Base-by-base conservation (phyloP, 768 basidiomycete genomes). In the Tylopilus plumbeoviolaceoides region DNA sequence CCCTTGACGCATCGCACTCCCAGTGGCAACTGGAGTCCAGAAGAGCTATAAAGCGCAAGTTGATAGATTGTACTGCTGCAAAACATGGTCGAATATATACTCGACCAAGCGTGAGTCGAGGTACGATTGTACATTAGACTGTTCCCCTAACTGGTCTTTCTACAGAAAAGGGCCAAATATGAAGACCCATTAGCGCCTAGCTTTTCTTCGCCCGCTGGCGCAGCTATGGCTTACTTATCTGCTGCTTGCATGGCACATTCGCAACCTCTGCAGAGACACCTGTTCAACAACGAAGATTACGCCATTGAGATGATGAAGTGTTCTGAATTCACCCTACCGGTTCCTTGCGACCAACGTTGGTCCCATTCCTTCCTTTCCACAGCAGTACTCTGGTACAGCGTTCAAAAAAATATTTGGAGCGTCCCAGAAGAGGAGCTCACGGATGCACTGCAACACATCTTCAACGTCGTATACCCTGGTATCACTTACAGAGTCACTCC, bases 351-450 rank as follows among this genome's bases (percentile, higher is more conserved):
- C 35, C 33, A 38, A n/a, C 47, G 47, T 12, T 49, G 47, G 41
- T 53, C 51, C 9, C 51, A 40, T n/a, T 41, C 31, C 7, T 49
- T 50, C 41, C 17, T 50, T 27, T 51, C 53, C 42, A 54, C 53
- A 4, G 35, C 48, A 15, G 44, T 51, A 20, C 53, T 54, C 28
- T 52, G 51, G 41, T 53, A 52, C 36, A 52, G 43, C 30, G 49
- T 39, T 18, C 50, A 33, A 25, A 31, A 35, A 4, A 44, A 44
- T 14, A 10, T 52, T 17, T 52, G 51, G 51, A 31, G 41, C 8
- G 45, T 52, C 8, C 39, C 44, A 4, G 14, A 18, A 9, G 21
- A 31, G 5, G 23, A 51, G 10, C n/a, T 50, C 23, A 15, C 49
- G 2, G 41, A 40, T 4, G 45, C 52, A 18, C 23, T 52, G 3